Evolutionary conservation across 768 basidiomycete genomes (phyloP).

Genomic region (Hypsizygus marmoreus): DNA sequence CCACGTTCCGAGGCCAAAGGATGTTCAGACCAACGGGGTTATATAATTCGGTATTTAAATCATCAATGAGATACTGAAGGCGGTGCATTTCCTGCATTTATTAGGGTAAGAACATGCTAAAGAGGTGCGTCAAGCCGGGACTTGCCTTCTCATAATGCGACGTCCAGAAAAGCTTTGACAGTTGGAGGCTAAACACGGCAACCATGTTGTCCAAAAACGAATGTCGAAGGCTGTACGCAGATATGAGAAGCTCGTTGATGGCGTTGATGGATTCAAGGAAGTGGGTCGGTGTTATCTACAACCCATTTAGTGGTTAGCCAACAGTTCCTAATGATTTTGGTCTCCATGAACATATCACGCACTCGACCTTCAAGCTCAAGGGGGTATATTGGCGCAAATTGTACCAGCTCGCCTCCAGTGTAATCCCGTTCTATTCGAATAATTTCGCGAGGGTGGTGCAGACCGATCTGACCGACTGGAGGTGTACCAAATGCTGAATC

Average conservation of each 20-base stretch:
- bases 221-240: conserved; percentile 76
- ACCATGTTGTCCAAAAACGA: conserved; percentile 80
- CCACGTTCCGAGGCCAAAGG: conserved; percentile 81
- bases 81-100: conserved; percentile 71
- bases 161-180: conserved; percentile 65
- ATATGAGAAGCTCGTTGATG: conserved; percentile 86
- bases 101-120: conserved; percentile 5
- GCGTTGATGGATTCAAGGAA: conserved; percentile 89
- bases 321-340: not conserved
- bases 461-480: conserved; percentile 83
- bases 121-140: conserved; percentile 1
- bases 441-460: conserved; percentile 90
- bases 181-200: conserved; percentile 77
- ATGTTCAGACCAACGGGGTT: conserved; percentile 89
- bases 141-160: conserved; percentile 84
- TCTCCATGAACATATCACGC: conserved; percentile 28
- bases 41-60: conserved; percentile 72
- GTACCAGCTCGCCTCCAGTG: conserved; percentile 82
- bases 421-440: conserved; percentile 93
- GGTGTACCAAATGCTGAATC: conserved; percentile 79
- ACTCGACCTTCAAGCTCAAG: conserved; percentile 93
- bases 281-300: conserved; percentile 85
- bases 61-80: conserved; percentile 61
- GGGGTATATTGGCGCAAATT: conserved; percentile 88
- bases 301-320: conserved; percentile 7